phyloP scores from a whole-genome alignment of 495 filamentous ascomycete genomes.

The Aspergillus funiculosus region DNA sequence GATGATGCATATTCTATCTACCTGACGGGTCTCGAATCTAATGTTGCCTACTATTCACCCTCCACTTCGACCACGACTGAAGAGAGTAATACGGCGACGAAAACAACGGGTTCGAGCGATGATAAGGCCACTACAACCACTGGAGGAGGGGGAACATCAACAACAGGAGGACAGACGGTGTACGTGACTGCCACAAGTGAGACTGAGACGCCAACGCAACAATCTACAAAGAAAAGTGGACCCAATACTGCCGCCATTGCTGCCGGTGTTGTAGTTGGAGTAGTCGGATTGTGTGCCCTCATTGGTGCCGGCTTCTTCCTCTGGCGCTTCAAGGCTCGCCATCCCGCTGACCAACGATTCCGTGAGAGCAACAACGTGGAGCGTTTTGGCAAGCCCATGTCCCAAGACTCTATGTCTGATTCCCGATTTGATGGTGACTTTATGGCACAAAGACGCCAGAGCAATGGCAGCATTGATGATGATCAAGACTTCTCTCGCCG shows the following conservation, averaged over 20 bases:
- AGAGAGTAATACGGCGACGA: too few species aligned
- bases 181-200: constrained; percentile 33
- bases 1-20: constrained; percentile 37
- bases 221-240: constrained; percentile 24
- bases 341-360: constrained; percentile 73
- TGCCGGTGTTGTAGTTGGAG: constrained; percentile 80
- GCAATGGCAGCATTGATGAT: constrained; percentile 95
- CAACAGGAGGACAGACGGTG: constrained; percentile 31
- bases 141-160: constrained; percentile 17
- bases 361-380: constrained; percentile 65
- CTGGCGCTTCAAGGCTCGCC: constrained; percentile 65
- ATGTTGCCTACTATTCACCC: constrained; percentile 26
- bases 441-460: constrained; percentile 81
- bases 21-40: constrained; percentile 34
- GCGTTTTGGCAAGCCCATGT: constrained; percentile 56
- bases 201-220: constrained; percentile 4
- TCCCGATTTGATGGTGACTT: constrained; percentile 79
- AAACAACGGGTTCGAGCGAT: constrained; percentile 10
- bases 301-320: constrained; percentile 67
- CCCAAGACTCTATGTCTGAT: constrained; percentile 63
- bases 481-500: constrained; percentile 95
- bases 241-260: constrained; percentile 73
- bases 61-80: constrained; percentile 19
- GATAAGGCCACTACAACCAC: constrained; percentile 20
- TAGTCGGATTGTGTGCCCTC: constrained; percentile 62